Conservation (phyloP, 495 filamentous ascomycete genomes). For the Penicillium maclennaniae region DNA sequence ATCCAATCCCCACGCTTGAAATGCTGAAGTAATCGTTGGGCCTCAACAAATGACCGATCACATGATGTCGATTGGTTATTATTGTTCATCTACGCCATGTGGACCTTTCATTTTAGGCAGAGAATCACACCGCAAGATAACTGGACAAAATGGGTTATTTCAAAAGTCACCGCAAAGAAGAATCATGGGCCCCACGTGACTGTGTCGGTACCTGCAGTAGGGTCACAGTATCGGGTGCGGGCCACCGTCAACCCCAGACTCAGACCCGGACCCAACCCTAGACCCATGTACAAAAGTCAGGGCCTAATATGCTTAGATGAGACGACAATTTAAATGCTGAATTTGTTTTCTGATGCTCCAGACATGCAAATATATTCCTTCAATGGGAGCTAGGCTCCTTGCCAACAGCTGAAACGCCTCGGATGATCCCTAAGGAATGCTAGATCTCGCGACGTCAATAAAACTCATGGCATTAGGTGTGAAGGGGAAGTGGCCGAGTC, state of each 20-base stretch:
- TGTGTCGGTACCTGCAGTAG: conserved; percentile 5
- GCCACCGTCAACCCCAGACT: background rate
- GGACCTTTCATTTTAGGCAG: background rate
- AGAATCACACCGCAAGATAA: background rate
- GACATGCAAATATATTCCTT: background rate
- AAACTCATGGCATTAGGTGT: background rate
- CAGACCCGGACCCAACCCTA: too few species aligned
- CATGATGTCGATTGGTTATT: conserved; percentile 3
- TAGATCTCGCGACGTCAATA: background rate
- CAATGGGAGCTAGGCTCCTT: background rate
- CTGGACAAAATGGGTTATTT: background rate
- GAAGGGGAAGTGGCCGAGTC: background rate
- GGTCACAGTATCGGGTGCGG: background rate
- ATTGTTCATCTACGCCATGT: background rate
- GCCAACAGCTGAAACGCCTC: background rate
- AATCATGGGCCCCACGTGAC: conserved; percentile 2
- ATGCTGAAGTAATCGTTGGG: conserved; percentile 13
- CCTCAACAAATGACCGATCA: conserved; percentile 14
- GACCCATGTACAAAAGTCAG: background rate
- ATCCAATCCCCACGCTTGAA: background rate
- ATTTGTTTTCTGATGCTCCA: background rate
- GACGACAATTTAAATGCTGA: background rate
- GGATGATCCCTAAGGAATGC: background rate
- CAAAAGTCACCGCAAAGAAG: background rate
- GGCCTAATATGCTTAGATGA: background rate